Evolutionary conservation across 2,329 filamentous ascomycete species (phyloP), one percentile per base, ranked within the genome.

Genomic region (Fusarium duplospermum): DNA sequence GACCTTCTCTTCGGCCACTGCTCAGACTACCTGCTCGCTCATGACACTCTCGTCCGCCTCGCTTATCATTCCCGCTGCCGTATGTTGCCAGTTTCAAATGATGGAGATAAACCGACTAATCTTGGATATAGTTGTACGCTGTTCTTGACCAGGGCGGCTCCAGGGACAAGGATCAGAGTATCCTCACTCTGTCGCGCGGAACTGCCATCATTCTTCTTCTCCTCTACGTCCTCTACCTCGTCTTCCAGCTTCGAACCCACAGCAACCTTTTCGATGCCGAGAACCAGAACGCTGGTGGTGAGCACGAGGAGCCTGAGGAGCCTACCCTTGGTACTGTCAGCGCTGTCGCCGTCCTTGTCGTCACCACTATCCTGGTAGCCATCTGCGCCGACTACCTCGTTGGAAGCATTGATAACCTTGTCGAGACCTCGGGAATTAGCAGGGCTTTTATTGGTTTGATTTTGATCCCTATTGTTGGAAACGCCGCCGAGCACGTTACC

Each of bases 391-490:
- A 95, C 70, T 94, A 93, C 77, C 87, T 95, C 8, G 93, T 95
- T 36, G 91, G 90, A 76, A 93, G 91, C 78, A 95, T 95, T 77
- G 92, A 94, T 73, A 86, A 87, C 31, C 88, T 95, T 56, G 93
- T 94, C 27, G 87, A 90, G 75, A 90, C 86, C 50, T 90, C 91
- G 3, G 88, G 91, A 69, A 93, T 95, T 80, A 94, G 91, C 85
- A 93, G 93, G 83, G 94, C 91, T 2, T 95, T 95, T 76, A 94
- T 95, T 76, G 93, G 93, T 85, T 85, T 95, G 58, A 93, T 95
- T 59, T 84, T 95, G 22, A 92, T 95, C 58, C 93, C 93, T 4
- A 94, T 95, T 74, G 93, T 95, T 35, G 93, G 93, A 50, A 95
- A 95, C 77, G 93, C 93, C 3, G 93, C 93, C 4, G 93, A 95